phyloP scores from a whole-genome alignment of 495 filamentous ascomycete species.

The Penicillium alfredii region DNA sequence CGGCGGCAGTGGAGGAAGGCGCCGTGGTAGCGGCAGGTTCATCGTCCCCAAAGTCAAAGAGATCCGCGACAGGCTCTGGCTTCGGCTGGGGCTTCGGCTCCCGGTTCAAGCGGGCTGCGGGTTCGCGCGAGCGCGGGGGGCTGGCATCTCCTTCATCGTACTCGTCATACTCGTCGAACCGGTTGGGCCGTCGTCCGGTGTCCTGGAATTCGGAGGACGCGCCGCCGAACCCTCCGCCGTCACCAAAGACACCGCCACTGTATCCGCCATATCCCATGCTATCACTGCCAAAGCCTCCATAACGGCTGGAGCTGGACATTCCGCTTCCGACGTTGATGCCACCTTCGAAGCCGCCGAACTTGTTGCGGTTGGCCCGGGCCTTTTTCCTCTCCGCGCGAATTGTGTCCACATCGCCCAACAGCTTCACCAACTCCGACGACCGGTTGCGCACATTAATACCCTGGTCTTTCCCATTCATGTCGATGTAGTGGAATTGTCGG shows the following conservation, averaged over 20 bases:
- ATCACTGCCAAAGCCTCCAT: slow-evolving; percentile 86
- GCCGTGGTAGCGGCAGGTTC: slow-evolving; percentile 42
- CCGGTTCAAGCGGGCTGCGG: slow-evolving; percentile 35
- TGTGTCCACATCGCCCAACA: slow-evolving; percentile 87
- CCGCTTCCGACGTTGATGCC: slow-evolving; percentile 55
- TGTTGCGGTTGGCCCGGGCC: slow-evolving; percentile 78
- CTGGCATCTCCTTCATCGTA: slow-evolving; percentile 69
- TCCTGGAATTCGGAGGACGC: slow-evolving; percentile 64
- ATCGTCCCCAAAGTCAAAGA: slow-evolving; percentile 83
- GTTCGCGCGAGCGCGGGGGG: slow-evolving; percentile 39
- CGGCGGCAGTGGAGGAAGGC: slow-evolving; percentile 37
- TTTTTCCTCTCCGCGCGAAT: slow-evolving; percentile 95
- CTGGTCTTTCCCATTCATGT: slow-evolving; percentile 95
- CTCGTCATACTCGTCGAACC: slow-evolving; percentile 96
- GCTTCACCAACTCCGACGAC: slow-evolving; percentile 88
- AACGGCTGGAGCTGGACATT: slow-evolving; percentile 56
- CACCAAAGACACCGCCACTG: slow-evolving; percentile 82
- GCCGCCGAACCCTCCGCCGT: slow-evolving; percentile 83
- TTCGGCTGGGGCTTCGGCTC: slow-evolving; percentile 74
- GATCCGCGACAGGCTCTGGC: slow-evolving; percentile 64
- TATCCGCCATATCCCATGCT: slow-evolving; percentile 71
- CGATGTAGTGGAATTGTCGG: slow-evolving; percentile 96
- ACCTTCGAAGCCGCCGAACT: slow-evolving; percentile 91
- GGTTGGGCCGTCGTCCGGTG: slow-evolving; percentile 55
- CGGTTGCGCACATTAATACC: slow-evolving; percentile 96